Base-by-base conservation (phyloP, 2,329 filamentous ascomycete genomes). In the Podosphaera fusca region DNA sequence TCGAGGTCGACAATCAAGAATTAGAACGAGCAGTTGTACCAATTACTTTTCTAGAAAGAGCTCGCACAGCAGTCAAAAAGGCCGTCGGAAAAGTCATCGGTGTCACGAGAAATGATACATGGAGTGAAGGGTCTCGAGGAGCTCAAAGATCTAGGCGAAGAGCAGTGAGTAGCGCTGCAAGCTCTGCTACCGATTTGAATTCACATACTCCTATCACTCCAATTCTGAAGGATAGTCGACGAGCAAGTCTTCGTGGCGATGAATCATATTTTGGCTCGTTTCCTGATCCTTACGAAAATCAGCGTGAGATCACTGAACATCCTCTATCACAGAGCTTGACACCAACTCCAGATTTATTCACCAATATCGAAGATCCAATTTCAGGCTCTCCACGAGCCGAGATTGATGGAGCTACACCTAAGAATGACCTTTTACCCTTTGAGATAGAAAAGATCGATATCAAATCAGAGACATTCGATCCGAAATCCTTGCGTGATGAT, bases 1-100 rank as follows among this genome's bases (percentile, higher is more conserved):
- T 98, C 64, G 84, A 95, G 68, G 87, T 96, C 53, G 89, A 94
- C 59, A 87, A 87, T 62, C 82, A 82, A 65, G 92, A 98, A 70
- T 81, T 98, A 64, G 89, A 87, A 51, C 80, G 81, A 57, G 92
- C 92, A 58, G 92, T 98, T 57, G 84, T 94, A 14, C 89, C 89
- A 40, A 80, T 95, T 55, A 89, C 84, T 6, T 81, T 95, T 60
- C 75, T 96, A 29, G 87, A 95, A 66, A 82, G 87, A 38, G 85
- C 92, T 55, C 80, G 82, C 52, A 94, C 85, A 10, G 85, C 81
- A 45, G 77, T 94, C 55, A 82, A 82, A 69, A 83, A 83, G 65
- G 74, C 77, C 3, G 72, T 81, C 4, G 77, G 74, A 57, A 82
- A 81, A 67, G 76, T 83, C 55, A 81, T 81, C 36, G 63, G 63